Conservation (phyloP, 2,329 filamentous ascomycete species). For the Alternaria sp. region DNA sequence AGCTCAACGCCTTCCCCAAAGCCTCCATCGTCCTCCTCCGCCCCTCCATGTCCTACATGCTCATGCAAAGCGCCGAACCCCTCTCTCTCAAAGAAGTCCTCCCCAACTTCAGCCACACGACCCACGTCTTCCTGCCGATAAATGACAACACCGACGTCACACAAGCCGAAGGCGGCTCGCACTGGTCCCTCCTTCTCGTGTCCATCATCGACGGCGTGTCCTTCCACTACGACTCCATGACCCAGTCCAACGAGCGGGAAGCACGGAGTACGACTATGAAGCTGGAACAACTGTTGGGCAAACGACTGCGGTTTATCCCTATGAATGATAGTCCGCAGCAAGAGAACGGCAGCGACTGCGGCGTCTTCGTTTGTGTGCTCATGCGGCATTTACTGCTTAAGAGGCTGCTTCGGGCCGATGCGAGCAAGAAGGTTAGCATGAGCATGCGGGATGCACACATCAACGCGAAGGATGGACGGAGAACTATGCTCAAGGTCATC, state of each 20-base stretch:
- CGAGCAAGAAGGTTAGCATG: slow-evolving; percentile 90
- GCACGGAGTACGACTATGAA: slow-evolving; percentile 73
- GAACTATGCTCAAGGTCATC: slow-evolving; percentile 91
- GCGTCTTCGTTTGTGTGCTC: slow-evolving; percentile 91
- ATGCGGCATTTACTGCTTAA: slow-evolving; percentile 95
- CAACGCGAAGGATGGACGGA: slow-evolving; percentile 78
- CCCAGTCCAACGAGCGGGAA: slow-evolving; percentile 75
- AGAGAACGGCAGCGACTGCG: slow-evolving; percentile 91
- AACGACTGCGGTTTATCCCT: slow-evolving; percentile 76
- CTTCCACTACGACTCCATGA: slow-evolving; percentile 94
- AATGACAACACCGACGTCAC: slow-evolving; percentile 83
- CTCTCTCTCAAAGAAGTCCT: slow-evolving; percentile 69
- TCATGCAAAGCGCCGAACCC: slow-evolving; percentile 74
- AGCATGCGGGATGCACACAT: slow-evolving; percentile 85
- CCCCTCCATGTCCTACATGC: slow-evolving; percentile 89
- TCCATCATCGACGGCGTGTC: slow-evolving; percentile 86
- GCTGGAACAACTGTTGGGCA: slow-evolving; percentile 71
- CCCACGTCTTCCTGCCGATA: slow-evolving; percentile 94
- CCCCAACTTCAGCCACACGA: slow-evolving; percentile 79
- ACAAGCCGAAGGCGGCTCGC: slow-evolving; percentile 88
- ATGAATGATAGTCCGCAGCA: slow-evolving; percentile 88
- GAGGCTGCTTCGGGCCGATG: slow-evolving; percentile 77
- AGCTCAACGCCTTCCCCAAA: slow-evolving; percentile 78
- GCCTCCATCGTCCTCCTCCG: slow-evolving; percentile 89
- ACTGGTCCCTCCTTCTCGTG: slow-evolving; percentile 94